These are phyloP conservation scores for Sideroxylon spinosum DNA, from an alignment of 179 eudicot species.

Conservation along the genomic window DNA sequence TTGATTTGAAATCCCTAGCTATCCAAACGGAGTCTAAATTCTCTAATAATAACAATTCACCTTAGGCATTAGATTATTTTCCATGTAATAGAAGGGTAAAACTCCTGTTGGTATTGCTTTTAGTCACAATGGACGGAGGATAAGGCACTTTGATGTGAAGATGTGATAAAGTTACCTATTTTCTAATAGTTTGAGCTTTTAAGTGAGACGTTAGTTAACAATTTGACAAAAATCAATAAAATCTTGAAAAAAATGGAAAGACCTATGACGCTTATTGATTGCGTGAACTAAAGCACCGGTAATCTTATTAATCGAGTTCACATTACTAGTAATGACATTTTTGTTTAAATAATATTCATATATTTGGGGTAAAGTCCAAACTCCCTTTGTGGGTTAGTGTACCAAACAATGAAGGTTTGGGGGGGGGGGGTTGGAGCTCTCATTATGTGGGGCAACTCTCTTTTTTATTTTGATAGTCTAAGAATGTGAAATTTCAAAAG, in stretches of 20 bases:
- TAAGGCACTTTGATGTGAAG: too few species aligned
- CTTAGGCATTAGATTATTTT: neutral
- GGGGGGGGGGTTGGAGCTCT: too few species aligned
- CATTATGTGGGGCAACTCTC: too few species aligned
- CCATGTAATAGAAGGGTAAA: neutral
- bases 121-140: neutral
- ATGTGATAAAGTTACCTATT: too few species aligned
- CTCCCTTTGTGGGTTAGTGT: too few species aligned
- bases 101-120: neutral
- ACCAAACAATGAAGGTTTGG: too few species aligned
- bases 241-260: neutral
- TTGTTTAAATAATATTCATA: neutral
- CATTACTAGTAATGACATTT: neutral
- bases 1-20: too few species aligned
- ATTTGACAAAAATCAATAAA: neutral
- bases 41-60: neutral
- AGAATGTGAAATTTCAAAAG: too few species aligned
- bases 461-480: too few species aligned
- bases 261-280: neutral
- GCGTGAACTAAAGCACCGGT: neutral
- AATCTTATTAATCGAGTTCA: neutral
- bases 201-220: too few species aligned
- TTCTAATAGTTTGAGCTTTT: too few species aligned
- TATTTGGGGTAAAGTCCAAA: neutral
- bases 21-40: too few species aligned